phyloP scores from a whole-genome alignment of 108 stramenopile genomes.

The Nitzschia sp. region DNA sequence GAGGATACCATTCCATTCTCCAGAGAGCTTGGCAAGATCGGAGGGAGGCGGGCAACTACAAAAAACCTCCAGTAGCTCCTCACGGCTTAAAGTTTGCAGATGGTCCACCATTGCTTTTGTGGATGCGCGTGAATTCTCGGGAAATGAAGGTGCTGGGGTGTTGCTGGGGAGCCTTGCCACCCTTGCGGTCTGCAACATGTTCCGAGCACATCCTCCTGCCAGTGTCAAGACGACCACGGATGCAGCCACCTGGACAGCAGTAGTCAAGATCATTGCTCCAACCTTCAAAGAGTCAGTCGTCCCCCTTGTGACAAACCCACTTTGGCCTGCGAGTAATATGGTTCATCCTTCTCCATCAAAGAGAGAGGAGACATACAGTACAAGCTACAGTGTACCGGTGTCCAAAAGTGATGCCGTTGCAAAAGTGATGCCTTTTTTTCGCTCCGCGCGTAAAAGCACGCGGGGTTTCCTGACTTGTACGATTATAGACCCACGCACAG shows the following conservation, averaged over 20 bases:
- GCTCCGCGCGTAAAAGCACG: no score
- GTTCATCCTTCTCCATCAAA: no score
- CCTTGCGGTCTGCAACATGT: conserved; percentile 19
- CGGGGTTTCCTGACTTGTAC: no score
- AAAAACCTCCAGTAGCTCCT: conserved; percentile 21
- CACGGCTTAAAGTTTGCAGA: conserved; percentile 9
- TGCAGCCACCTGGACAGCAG: conserved; percentile 5
- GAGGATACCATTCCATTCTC: conserved; percentile 28
- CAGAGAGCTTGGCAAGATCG: neutral
- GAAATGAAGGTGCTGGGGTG: neutral
- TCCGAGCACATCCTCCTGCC: conserved; percentile 12
- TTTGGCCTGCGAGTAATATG: no score
- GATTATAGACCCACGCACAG: no score
- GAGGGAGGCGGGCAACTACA: neutral
- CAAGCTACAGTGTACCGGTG: no score
- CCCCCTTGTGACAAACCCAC: no score
- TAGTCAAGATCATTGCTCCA: conserved; percentile 25
- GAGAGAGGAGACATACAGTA: no score
- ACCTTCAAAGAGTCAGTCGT: no score
- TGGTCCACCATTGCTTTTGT: neutral
- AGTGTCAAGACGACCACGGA: conserved; percentile 9
- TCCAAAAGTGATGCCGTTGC: no score
- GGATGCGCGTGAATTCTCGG: neutral
- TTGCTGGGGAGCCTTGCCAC: neutral
- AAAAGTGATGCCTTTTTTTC: no score